Conservation (phyloP, 2,329 filamentous ascomycete genomes). For the Monilinia vaccinii-corymbosi region DNA sequence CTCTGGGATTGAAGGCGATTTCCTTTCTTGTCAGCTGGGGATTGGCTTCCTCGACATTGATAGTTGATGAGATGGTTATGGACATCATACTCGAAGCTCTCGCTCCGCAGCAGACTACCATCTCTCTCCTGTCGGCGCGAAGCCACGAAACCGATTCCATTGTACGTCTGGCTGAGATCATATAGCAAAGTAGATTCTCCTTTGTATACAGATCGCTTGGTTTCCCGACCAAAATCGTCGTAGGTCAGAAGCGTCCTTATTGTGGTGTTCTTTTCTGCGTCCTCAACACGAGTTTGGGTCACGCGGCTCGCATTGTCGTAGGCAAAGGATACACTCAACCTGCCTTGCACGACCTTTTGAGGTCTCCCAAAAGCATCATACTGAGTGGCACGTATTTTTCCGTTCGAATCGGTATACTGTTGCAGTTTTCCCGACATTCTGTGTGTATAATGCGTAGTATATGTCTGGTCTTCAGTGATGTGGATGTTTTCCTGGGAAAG, state of each 20-base stretch:
- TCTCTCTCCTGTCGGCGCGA: background rate
- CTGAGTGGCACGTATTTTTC: background rate
- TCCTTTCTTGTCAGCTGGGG: background rate
- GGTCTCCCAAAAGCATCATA: conserved; percentile 2
- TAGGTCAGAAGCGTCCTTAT: background rate
- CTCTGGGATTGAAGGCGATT: background rate
- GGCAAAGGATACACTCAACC: background rate
- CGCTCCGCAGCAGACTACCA: background rate
- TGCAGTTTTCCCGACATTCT: conserved; percentile 4
- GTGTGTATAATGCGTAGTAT: background rate
- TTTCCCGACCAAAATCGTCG: conserved; percentile 4
- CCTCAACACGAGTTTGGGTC: background rate
- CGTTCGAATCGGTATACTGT: background rate
- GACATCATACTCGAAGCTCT: conserved; percentile 4
- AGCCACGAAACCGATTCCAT: background rate
- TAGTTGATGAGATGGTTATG: conserved; percentile 6
- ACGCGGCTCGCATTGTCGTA: conserved; percentile 4
- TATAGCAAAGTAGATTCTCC: background rate
- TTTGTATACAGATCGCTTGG: background rate
- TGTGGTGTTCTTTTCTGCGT: background rate
- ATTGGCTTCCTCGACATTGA: background rate
- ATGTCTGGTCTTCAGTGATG: background rate
- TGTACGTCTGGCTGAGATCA: background rate
- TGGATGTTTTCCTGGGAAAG: background rate
- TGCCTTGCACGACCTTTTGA: background rate